phyloP scores from a whole-genome alignment of 345 rosid genomes.

The Lenwebbia sp. region DNA sequence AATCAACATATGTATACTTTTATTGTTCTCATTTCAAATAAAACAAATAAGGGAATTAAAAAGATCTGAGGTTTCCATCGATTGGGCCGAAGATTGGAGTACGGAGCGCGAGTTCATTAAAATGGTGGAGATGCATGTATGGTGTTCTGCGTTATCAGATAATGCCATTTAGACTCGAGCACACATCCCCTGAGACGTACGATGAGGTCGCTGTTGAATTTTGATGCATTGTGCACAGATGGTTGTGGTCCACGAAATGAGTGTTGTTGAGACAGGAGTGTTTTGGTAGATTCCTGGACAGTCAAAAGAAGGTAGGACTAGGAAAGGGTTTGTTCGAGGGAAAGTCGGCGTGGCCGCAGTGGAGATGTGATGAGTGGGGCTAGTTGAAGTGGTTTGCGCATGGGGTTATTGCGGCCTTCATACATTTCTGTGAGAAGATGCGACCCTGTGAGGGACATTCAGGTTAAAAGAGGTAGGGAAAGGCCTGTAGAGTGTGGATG shows the following conservation, averaged over 20 bases:
- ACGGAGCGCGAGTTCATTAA: neutral
- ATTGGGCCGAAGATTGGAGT: neutral
- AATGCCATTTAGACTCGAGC: neutral
- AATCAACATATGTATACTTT: neutral
- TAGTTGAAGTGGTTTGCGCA: neutral
- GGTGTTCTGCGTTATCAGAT: neutral
- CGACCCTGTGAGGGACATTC: neutral
- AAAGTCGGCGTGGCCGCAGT: neutral
- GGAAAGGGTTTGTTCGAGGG: neutral
- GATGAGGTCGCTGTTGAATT: neutral
- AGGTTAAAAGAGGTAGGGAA: neutral
- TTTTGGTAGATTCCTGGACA: neutral
- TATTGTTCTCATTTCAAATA: neutral
- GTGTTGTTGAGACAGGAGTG: neutral
- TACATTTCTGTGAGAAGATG: neutral
- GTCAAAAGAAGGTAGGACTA: neutral
- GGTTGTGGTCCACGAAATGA: neutral
- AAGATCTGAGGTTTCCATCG: neutral
- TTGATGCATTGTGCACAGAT: neutral
- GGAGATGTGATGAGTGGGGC: neutral
- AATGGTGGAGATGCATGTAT: neutral
- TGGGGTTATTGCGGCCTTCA: neutral
- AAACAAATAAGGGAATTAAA: neutral
- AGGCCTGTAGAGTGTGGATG: neutral
- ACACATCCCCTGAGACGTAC: neutral